A percentile compares a stretch with the other conserved stretches of the same genome.
phyloP scores from a whole-genome alignment of 1,139 yeast species.

The Taphrina communis region DNA sequence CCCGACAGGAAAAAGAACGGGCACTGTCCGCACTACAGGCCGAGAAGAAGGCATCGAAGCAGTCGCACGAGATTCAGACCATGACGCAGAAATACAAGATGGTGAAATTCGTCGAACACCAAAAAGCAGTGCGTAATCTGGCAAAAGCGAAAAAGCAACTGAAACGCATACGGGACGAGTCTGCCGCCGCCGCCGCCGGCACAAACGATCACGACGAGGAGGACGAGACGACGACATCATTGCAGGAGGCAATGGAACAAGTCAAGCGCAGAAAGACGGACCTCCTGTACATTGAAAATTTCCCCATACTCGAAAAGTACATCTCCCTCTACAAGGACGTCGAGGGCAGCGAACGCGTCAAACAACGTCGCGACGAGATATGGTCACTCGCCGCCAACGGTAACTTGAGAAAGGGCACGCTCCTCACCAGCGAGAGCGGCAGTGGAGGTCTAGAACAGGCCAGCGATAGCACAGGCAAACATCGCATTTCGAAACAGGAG shows the following conservation, averaged over 20 bases:
- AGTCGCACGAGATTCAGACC: conserved; percentile 61
- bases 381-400: conserved; percentile 27
- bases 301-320: conserved; percentile 42
- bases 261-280: conserved; percentile 37
- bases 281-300: conserved; percentile 40
- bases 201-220: no score
- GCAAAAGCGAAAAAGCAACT: conserved; percentile 60
- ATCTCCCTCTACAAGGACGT: conserved; percentile 42
- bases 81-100: conserved; percentile 84
- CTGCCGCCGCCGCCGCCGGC: not conserved
- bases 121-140: conserved; percentile 79
- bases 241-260: conserved; percentile 3
- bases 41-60: conserved; percentile 66
- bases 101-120: conserved; percentile 89
- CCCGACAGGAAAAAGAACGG: conserved; percentile 81
- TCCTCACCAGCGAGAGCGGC: not conserved
- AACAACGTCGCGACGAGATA: conserved; percentile 20
- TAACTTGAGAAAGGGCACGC: conserved; percentile 4
- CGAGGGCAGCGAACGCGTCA: conserved; percentile 3
- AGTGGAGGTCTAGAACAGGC: not conserved
- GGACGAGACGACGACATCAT: conserved; percentile 11
- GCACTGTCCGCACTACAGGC: conserved; percentile 73
- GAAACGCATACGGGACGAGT: not conserved
- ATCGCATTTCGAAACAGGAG: no score
- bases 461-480: no score